A percentile compares a stretch with the other conserved stretches of the same genome.
phyloP scores from a whole-genome alignment of 108 stramenopile species.

The Nitzschia putrida region DNA sequence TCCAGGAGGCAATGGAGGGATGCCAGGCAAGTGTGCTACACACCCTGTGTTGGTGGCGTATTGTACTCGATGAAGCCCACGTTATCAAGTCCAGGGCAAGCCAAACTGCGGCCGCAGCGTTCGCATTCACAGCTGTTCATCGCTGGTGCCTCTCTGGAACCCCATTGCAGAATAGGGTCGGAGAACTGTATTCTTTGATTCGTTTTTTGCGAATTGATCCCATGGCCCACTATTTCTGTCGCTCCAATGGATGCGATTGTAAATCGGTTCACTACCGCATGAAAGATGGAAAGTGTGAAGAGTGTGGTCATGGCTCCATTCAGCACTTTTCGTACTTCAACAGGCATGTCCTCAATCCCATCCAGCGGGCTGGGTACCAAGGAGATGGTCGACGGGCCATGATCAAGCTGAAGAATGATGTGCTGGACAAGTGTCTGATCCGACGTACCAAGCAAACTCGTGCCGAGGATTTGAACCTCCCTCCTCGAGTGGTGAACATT shows the following conservation, averaged over 20 bases:
- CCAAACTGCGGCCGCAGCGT: conserved; percentile 95
- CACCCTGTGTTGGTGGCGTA: conserved; percentile 90
- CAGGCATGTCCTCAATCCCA: conserved; percentile 87
- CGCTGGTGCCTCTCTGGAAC: conserved; percentile 97
- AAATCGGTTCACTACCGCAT: conserved; percentile 94
- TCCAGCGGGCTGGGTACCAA: conserved; percentile 80
- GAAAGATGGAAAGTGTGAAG: conserved; percentile 72
- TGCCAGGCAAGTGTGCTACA: conserved; percentile 76
- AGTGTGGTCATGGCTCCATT: conserved; percentile 90
- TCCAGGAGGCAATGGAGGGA: conserved; percentile 76
- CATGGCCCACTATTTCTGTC: conserved; percentile 96
- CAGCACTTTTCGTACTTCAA: conserved; percentile 92
- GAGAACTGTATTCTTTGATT: conserved; percentile 95
- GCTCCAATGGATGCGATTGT: conserved; percentile 80
- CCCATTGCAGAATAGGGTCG: conserved; percentile 98
- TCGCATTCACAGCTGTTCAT: conserved; percentile 85
- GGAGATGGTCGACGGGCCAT: conserved; percentile 93
- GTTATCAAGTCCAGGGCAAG: conserved; percentile 85
- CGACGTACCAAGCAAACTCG: conserved; percentile 94
- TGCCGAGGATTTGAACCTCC: conserved; percentile 94
- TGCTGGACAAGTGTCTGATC: conserved; percentile 89
- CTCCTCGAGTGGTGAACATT: conserved; percentile 84
- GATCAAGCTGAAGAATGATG: conserved; percentile 82
- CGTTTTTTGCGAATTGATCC: conserved; percentile 95
- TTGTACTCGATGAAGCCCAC: conserved; percentile 95